phyloP scores from a whole-genome alignment of 495 filamentous ascomycete genomes.

The Platismatia glauca region DNA sequence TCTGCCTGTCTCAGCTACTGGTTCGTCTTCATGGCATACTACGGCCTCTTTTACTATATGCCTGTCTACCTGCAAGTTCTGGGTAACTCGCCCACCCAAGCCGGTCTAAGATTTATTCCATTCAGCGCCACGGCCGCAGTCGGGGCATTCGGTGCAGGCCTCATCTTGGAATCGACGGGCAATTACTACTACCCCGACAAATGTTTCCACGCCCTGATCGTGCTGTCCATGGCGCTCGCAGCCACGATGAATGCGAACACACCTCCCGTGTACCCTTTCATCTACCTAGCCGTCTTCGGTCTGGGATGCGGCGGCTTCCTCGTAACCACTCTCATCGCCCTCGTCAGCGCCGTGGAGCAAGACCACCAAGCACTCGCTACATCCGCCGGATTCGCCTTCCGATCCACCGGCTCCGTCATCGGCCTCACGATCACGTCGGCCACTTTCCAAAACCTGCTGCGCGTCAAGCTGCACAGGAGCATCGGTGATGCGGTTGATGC shows the following conservation, averaged over 20 bases:
- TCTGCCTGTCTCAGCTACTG: conserved; percentile 71
- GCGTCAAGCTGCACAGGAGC: conserved; percentile 30
- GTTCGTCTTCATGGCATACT: conserved; percentile 48
- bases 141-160: conserved; percentile 58
- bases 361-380: conserved; percentile 79
- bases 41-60: conserved; percentile 60
- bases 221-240: conserved; percentile 39
- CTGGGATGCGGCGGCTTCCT: conserved; percentile 68
- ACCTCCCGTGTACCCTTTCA: conserved; percentile 51
- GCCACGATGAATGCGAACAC: conserved; percentile 33
- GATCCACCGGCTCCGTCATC: conserved; percentile 72
- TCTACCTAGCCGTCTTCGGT: conserved; percentile 62
- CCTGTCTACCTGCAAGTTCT: conserved; percentile 78
- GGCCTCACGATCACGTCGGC: conserved; percentile 70
- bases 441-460: conserved; percentile 67
- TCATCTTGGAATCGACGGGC: conserved; percentile 71
- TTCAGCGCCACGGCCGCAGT: conserved; percentile 57
- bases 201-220: conserved; percentile 41
- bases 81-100: conserved; percentile 58
- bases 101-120: conserved; percentile 65
- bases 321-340: conserved; percentile 67
- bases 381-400: conserved; percentile 72
- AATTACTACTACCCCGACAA: conserved; percentile 56
- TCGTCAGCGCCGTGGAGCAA: conserved; percentile 74
- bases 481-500: conserved; percentile 44